Evolutionary conservation across 306 rosid genomes (phyloP).

Genomic region (Sicyos baderoa): DNA sequence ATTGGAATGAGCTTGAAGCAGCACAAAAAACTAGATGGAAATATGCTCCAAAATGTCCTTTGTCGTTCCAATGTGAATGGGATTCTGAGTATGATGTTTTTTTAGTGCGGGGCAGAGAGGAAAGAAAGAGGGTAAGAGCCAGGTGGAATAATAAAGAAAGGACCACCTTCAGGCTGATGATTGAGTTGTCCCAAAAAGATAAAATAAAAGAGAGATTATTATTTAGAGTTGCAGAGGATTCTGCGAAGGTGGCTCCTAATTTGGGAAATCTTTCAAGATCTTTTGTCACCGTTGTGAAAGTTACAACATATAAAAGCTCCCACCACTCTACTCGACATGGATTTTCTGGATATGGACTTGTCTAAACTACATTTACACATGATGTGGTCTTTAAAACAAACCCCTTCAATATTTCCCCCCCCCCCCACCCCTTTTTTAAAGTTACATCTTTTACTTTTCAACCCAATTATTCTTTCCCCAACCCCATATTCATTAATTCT

Average conservation of each 20-base stretch:
- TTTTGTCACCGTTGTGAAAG: conserved; percentile 22
- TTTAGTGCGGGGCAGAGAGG: conserved; percentile 9
- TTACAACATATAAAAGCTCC: conserved; percentile 18
- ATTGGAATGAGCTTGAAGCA: not conserved
- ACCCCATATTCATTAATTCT: conserved; percentile 1
- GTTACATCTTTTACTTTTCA: conserved; percentile 6
- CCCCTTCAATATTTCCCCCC: not conserved
- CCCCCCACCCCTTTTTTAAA: not conserved
- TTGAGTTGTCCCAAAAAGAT: conserved; percentile 12
- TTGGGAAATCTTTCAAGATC: conserved; percentile 21
- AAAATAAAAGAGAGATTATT: not conserved
- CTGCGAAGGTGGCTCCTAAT: conserved; percentile 14
- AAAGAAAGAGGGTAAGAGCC: not conserved
- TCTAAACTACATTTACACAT: not conserved
- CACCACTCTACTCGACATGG: conserved; percentile 16
- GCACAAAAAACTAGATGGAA: conserved; percentile 5
- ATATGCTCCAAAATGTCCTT: conserved; percentile 9
- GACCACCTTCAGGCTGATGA: conserved; percentile 20
- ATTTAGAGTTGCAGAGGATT: conserved; percentile 16
- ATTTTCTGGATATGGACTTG: conserved; percentile 2
- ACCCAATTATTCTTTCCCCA: conserved; percentile 5
- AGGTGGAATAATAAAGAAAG: conserved; percentile 18
- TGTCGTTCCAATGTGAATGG: conserved; percentile 1
- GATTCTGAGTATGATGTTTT: conserved; percentile 10
- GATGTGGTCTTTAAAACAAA: conserved; percentile 9